Percentiles rank a stretch among this genome's conserved stretches.
phyloP scores from a whole-genome alignment of 169 alveolate genomes.

The Eimeria praecox region DNA sequence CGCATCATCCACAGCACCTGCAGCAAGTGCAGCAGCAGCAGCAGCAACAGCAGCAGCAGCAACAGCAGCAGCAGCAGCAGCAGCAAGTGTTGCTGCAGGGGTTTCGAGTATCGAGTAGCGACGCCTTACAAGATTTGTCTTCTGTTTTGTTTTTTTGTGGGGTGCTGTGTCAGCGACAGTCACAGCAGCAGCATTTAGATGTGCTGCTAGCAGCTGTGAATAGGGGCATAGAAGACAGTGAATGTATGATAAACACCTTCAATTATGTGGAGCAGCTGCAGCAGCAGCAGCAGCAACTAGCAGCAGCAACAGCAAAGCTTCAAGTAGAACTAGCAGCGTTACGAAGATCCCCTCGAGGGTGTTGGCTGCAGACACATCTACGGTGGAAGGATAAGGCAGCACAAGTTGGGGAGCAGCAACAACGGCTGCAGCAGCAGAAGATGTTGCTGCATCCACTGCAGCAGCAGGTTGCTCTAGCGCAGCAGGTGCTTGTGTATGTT shows the following conservation, averaged over 20 bases:
- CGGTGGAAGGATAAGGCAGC: conserved; percentile 78
- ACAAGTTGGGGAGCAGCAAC: conserved; percentile 70
- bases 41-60: conserved; percentile 4
- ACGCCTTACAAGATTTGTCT: conserved; percentile 50
- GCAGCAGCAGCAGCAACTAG: conserved; percentile 75
- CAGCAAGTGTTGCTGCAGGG: conserved; percentile 29
- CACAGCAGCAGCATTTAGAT: conserved; percentile 56
- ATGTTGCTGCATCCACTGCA: conserved; percentile 61
- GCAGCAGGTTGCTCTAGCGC: conserved; percentile 53
- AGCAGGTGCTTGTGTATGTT: conserved; percentile 51
- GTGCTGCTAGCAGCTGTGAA: conserved; percentile 53
- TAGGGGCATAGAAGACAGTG: conserved; percentile 83
- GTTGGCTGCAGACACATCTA: conserved; percentile 71
- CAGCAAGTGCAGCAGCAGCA: not conserved
- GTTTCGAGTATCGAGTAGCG: conserved; percentile 36
- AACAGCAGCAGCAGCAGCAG: conserved; percentile 47
- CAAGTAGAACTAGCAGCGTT: conserved; percentile 48
- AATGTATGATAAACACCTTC: conserved; percentile 84
- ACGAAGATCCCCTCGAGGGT: conserved; percentile 61
- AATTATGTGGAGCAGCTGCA: conserved; percentile 82
- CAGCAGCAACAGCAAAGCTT: conserved; percentile 70
- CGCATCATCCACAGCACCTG: not conserved
- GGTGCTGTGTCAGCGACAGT: conserved; percentile 52
- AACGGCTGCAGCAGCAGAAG: conserved; percentile 66
- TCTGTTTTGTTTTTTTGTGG: conserved; percentile 51